Evolutionary conservation across 345 rosid genomes (phyloP), one percentile per base, ranked within the genome.

Genomic region (Rhodamnia rubescens): DNA sequence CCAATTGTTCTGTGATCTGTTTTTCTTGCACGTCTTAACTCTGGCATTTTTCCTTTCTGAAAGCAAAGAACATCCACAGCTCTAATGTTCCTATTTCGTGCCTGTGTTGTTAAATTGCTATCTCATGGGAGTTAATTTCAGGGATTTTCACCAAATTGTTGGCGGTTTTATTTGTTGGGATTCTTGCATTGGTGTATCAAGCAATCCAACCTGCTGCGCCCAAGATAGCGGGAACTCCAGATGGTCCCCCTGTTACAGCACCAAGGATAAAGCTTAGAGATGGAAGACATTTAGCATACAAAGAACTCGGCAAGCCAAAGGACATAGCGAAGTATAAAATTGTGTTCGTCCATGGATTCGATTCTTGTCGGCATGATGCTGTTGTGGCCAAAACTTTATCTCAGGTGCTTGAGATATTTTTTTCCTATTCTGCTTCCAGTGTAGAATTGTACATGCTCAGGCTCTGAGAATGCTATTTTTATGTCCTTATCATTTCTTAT

Each of bases 271-370:
- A 89, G 88, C 92, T 94, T 2, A 87, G 91, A 91, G 93, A 93
- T 86, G 93, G 96, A 85, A 94, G 96, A 75, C 89, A 92, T 80
- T 87, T 94, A n/a, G 93, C 94, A 44, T 93, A 92, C 85, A 89
- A 85, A 88, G 96, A 94, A 47, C 82, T 90, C 24, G 95, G 96
- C 83, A 88, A 91, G 74, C 92, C 92, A 0, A 91, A 82, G 90
- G 89, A 90, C 27, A 69, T 58, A n/a, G 94, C 96, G 87, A 89
- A 85, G 47, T 82, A 84, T 85, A 93, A 88, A 86, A 86, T 93
- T 84, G 85, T 94, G 12, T 89, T 56, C 49, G 89, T 91, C 51
- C 95, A 92, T 75, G 94, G 93, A 14, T 88, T 92, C 24, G 92
- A 87, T 84, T 88, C 91, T 84, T 89, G 91, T 81, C 90, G 94